Percentiles rank a stretch among this genome's conserved stretches.
phyloP scores from a whole-genome alignment of 148 eudicot genomes.

The Cornus kousa region DNA sequence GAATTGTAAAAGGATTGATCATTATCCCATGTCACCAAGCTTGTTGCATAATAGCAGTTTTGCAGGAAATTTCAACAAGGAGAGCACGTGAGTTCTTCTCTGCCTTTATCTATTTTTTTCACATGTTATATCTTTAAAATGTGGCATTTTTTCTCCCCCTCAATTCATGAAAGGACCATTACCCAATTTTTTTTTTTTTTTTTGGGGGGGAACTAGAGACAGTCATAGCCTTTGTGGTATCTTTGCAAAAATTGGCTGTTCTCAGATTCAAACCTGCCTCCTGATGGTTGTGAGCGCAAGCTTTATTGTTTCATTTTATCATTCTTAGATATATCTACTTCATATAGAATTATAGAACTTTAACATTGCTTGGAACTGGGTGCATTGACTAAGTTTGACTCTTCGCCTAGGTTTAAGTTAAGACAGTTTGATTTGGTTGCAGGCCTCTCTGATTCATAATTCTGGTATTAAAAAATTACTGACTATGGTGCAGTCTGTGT shows the following conservation, averaged over 20 bases:
- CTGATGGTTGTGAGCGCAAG: neutral
- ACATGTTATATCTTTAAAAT: neutral
- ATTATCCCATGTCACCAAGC: conserved; percentile 75
- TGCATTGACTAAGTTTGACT: neutral
- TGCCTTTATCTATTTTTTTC: neutral
- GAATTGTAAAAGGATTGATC: conserved; percentile 42
- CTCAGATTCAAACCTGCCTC: too few species aligned
- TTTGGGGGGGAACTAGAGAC: too few species aligned
- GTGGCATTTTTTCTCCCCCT: too few species aligned
- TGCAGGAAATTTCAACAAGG: conserved; percentile 54
- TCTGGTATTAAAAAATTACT: neutral
- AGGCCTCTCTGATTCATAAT: neutral
- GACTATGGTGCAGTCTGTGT: too few species aligned
- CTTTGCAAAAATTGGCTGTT: too few species aligned
- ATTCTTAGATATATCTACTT: neutral
- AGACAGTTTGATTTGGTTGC: neutral
- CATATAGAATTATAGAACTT: neutral
- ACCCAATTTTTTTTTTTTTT: too few species aligned
- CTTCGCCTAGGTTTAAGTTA: neutral
- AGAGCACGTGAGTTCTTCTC: conserved; percentile 53
- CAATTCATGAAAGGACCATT: too few species aligned
- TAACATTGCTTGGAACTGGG: neutral
- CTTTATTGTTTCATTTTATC: neutral
- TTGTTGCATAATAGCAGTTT: conserved; percentile 70
- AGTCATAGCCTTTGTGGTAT: too few species aligned